phyloP scores from a whole-genome alignment of 2,329 filamentous ascomycete genomes.

The Penicillium glabrum region DNA sequence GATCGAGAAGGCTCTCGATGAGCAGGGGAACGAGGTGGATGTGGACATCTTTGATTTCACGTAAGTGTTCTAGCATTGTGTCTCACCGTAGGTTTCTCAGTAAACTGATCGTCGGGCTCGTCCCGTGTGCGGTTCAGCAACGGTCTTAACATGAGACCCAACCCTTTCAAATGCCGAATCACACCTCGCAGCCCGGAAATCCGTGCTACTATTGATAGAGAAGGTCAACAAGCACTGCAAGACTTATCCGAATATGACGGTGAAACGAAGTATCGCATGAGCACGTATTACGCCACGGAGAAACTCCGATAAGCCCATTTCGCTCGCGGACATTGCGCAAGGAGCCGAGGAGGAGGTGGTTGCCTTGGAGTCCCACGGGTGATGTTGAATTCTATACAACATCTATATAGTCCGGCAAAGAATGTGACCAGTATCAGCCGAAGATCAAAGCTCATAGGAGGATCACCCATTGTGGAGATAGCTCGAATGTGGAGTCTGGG shows the following conservation, averaged over 20 bases:
- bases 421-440: slow-evolving; percentile 1
- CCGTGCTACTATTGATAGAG: slow-evolving; percentile 51
- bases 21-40: slow-evolving; percentile 47
- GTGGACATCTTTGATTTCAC: slow-evolving; percentile 60
- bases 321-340: not conserved
- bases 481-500: slow-evolving; percentile 1
- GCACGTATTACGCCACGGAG: slow-evolving; percentile 48
- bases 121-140: slow-evolving; percentile 39
- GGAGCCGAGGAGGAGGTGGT: not conserved
- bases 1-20: slow-evolving; percentile 45
- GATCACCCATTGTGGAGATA: slow-evolving; percentile 2
- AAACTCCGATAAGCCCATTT: slow-evolving; percentile 8
- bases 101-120: slow-evolving; percentile 6
- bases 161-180: slow-evolving; percentile 57
- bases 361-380: not conserved
- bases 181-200: slow-evolving; percentile 52
- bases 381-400: not conserved
- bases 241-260: slow-evolving; percentile 56
- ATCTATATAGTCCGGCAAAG: slow-evolving; percentile 3
- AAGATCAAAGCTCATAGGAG: not conserved
- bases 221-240: slow-evolving; percentile 53
- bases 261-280: slow-evolving; percentile 59
- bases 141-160: slow-evolving; percentile 59
- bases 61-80: slow-evolving; percentile 35
- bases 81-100: not conserved